Evolutionary conservation across 306 rosid species (phyloP).

Genomic region (Medicago arabica): DNA sequence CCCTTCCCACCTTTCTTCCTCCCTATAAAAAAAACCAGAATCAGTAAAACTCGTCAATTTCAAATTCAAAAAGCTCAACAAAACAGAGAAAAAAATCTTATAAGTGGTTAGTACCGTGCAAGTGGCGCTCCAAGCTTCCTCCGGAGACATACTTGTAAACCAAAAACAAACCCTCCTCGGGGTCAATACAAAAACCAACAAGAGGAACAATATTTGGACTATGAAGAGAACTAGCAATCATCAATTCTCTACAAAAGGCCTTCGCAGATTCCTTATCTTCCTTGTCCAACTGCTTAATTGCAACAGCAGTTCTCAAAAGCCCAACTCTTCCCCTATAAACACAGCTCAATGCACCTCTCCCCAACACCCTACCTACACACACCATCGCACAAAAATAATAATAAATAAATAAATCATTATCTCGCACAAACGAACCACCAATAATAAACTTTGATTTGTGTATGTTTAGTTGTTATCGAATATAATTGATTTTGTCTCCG

Average conservation of each 20-base stretch:
- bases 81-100: slow-evolving; percentile 24
- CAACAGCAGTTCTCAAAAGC: slow-evolving; percentile 75
- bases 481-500: not conserved
- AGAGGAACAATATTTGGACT: slow-evolving; percentile 77
- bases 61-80: slow-evolving; percentile 20
- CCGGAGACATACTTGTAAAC: slow-evolving; percentile 92
- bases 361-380: slow-evolving; percentile 84
- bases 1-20: slow-evolving; percentile 69
- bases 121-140: slow-evolving; percentile 89
- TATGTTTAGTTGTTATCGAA: not conserved
- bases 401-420: not conserved
- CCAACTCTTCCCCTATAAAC: slow-evolving; percentile 94
- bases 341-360: slow-evolving; percentile 96
- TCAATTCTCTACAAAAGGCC: slow-evolving; percentile 91
- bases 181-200: slow-evolving; percentile 85
- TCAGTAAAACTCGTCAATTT: slow-evolving; percentile 40
- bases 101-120: slow-evolving; percentile 57
- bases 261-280: slow-evolving; percentile 93
- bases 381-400: slow-evolving; percentile 22
- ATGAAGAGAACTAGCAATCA: slow-evolving; percentile 91
- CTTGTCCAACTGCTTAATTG: slow-evolving; percentile 85
- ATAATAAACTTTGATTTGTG: no score
- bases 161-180: slow-evolving; percentile 86
- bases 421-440: no score
- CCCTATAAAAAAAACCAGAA: slow-evolving; percentile 55